These are phyloP conservation scores for Fusarium annulatum DNA, from an alignment of 2,329 filamentous ascomycete species.

Conservation along the genomic window DNA sequence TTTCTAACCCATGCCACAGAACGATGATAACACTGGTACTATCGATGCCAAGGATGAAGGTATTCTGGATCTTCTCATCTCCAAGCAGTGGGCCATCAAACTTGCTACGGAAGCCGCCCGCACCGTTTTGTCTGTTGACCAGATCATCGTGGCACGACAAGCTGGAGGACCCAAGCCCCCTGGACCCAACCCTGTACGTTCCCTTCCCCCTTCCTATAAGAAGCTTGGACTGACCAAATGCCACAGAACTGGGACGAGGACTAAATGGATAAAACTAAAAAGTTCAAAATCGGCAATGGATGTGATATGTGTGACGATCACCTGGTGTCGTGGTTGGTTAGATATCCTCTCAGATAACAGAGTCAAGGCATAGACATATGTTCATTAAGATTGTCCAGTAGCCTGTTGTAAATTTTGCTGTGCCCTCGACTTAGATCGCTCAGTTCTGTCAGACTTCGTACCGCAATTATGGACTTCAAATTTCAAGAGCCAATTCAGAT, in stretches of 20 bases:
- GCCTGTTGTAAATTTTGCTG: background rate
- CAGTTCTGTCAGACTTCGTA: slow-evolving; percentile 1
- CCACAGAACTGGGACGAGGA: slow-evolving; percentile 72
- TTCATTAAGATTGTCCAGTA: slow-evolving; percentile 19
- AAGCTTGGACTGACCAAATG: slow-evolving; percentile 44
- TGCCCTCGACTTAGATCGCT: slow-evolving; percentile 13
- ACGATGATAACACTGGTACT: slow-evolving; percentile 81
- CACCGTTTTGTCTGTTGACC: slow-evolving; percentile 95
- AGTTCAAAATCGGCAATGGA: slow-evolving; percentile 36
- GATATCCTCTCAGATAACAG: slow-evolving; percentile 36
- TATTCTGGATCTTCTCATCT: slow-evolving; percentile 90
- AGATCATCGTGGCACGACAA: slow-evolving; percentile 98
- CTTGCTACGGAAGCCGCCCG: slow-evolving; percentile 93
- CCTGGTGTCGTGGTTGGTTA: slow-evolving; percentile 40
- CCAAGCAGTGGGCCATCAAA: slow-evolving; percentile 97
- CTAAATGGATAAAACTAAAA: slow-evolving; percentile 54
- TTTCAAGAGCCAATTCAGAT: background rate
- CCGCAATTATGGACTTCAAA: slow-evolving; percentile 10
- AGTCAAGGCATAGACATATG: slow-evolving; percentile 28
- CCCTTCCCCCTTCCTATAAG: background rate
- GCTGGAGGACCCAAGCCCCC: slow-evolving; percentile 97
- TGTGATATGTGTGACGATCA: slow-evolving; percentile 25
- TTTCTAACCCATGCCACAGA: slow-evolving; percentile 57
- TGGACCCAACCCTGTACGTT: slow-evolving; percentile 80
- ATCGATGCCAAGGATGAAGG: slow-evolving; percentile 88